Percentiles rank a stretch among this genome's conserved stretches.
Evolutionary conservation across 108 stramenopile species (phyloP).

Genomic region (Halocafeteria seosinensis): DNA sequence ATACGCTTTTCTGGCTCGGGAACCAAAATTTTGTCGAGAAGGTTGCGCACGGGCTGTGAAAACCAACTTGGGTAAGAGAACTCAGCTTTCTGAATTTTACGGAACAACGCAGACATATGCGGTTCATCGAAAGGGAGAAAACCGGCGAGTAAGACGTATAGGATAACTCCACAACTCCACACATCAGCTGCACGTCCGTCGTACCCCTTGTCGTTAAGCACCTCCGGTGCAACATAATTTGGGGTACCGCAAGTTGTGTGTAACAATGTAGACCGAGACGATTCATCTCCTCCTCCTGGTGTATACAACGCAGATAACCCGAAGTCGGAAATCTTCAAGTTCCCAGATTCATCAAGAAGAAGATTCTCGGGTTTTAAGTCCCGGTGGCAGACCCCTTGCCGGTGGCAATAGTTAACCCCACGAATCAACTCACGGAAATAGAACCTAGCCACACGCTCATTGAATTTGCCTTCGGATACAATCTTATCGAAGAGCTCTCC

Average conservation of each 20-base stretch:
- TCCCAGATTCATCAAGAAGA: constrained; percentile 43
- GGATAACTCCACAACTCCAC: constrained; percentile 53
- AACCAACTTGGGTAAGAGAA: constrained; percentile 50
- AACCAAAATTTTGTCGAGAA: constrained; percentile 51
- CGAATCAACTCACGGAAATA: constrained; percentile 59
- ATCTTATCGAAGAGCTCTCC: constrained; percentile 65
- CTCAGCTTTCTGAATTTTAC: constrained; percentile 50
- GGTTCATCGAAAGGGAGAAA: constrained; percentile 59
- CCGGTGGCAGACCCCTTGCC: constrained; percentile 48
- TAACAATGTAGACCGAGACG: constrained; percentile 21
- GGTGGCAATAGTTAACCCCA: constrained; percentile 54
- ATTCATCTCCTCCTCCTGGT: constrained; percentile 29
- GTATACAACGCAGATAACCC: constrained; percentile 54
- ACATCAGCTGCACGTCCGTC: constrained; percentile 52
- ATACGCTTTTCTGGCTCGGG: constrained; percentile 38
- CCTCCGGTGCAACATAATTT: constrained; percentile 61
- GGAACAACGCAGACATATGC: constrained; percentile 45
- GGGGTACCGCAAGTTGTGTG: constrained; percentile 64
- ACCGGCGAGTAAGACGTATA: constrained; percentile 58
- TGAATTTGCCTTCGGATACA: constrained; percentile 43
- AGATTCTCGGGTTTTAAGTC: constrained; percentile 58
- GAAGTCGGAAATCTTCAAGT: constrained; percentile 62
- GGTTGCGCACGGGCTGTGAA: constrained; percentile 24
- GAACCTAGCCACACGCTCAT: constrained; percentile 47
- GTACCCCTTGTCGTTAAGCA: constrained; percentile 54